Evolutionary conservation across 2,329 filamentous ascomycete genomes (phyloP), one percentile per base, ranked within the genome.

Genomic region (Pezicula rhizophila): DNA sequence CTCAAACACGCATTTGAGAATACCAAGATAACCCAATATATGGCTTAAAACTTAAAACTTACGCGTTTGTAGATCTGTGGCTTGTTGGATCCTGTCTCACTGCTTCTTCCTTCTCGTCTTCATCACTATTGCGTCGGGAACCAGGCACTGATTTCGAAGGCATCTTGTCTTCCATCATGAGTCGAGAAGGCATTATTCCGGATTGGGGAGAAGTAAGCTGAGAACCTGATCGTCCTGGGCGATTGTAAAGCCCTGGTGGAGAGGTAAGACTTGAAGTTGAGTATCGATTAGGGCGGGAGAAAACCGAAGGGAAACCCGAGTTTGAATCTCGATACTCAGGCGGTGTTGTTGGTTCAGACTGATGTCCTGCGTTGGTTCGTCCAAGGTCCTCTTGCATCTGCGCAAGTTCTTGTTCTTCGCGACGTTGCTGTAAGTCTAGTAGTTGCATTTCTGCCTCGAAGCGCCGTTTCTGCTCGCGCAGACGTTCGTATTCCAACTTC

Each of bases 301-400:
- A 87, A 57, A 87, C 82, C 61, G 82, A 83, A 48, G 87, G 83
- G 61, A 95, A 92, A 39, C 84, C 85, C 53, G 80, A 74, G 50
- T 67, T 67, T 11, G 71, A 82, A 56, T 95, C 89, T 59, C 84
- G 85, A 67, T 93, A 92, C 67, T 97, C 93, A 28, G 93, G 93
- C 18, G 93, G 93, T 18, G 93, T 99, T 2, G 93, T 96, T 14
- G 93, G 93, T 70, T 97, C 92, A 59, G 89, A 96, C 65, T 95
- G 88, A 61, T 91, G 87, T 47, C 87, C 87, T 60, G 76, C 65
- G 57, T 68, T 71, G 50, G 76, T 75, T 55, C 79, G 73, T 38
- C 76, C 75, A 49, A 95, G 77, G 58, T 93, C 87, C 59, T 89
- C 84, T 61, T 90, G 85, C 72, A 97, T 87, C 66, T 88, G 84